Percentiles rank a stretch among this genome's conserved stretches.
phyloP scores from a whole-genome alignment of 139 green algal genomes.

The Micractinium sp. region DNA sequence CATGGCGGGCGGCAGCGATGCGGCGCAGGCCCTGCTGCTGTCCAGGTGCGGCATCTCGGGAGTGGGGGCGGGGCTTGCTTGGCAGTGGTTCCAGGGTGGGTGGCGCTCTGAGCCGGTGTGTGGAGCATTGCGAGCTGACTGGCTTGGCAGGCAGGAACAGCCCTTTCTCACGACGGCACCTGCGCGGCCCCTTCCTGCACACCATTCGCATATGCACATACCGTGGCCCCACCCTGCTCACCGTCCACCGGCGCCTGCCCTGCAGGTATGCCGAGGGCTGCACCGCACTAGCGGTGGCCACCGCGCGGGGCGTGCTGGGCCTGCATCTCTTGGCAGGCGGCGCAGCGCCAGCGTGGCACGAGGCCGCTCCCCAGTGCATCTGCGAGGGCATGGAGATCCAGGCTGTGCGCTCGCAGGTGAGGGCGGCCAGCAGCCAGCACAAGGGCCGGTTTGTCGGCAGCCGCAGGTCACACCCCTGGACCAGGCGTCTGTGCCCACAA shows the following conservation, averaged over 20 bases:
- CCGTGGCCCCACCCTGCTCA: not conserved
- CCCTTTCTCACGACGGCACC: too few species aligned
- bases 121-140: too few species aligned
- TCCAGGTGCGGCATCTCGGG: slow-evolving; percentile 28
- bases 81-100: too few species aligned
- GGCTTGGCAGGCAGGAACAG: too few species aligned
- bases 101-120: too few species aligned
- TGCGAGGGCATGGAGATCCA: not conserved
- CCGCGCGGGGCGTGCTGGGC: slow-evolving; percentile 27
- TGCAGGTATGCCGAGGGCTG: slow-evolving; percentile 39
- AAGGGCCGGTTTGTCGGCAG: not conserved
- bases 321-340: slow-evolving; percentile 38
- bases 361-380: slow-evolving; percentile 37
- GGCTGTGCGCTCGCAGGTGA: slow-evolving; percentile 32
- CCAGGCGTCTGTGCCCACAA: too few species aligned
- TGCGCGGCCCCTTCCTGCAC: too few species aligned
- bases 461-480: not conserved
- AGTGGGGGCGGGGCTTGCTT: not conserved
- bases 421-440: not conserved
- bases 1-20: slow-evolving; percentile 9
- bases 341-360: slow-evolving; percentile 37
- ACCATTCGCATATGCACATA: not conserved
- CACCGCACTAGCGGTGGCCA: slow-evolving; percentile 34
- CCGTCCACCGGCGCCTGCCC: not conserved
- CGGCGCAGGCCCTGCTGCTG: slow-evolving; percentile 27